Base-by-base conservation (phyloP, 2,329 filamentous ascomycete genomes). In the Exophiala oligosperma region DNA sequence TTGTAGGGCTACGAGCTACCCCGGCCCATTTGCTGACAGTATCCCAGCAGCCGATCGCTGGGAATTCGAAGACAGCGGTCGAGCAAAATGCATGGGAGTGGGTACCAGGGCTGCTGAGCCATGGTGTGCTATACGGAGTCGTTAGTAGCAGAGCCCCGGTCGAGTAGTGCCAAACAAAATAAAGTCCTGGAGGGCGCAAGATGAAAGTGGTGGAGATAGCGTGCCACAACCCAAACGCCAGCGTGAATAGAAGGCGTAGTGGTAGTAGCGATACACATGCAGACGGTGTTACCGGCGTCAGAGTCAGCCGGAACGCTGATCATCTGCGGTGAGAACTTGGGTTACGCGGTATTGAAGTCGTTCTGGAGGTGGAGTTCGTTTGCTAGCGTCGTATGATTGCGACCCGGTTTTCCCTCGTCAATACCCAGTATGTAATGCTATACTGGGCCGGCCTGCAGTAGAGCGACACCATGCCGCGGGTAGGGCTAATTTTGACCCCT, bases 1-100 rank as follows among this genome's bases (percentile, higher is more conserved):
- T 59, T 50, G 52, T 61, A 61, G 59, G 59, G 59, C 59, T 58
- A 61, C 54, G 49, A 53, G 29, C 35, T 29, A 59, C 55, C 59
- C 59, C 41, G 48, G 55, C 49, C 54, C 26, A 21, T 56, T 48
- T 61, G 59, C 59, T 61, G 59, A 61, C 59, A 53, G 52, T 52
- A 61, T 61, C 51, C 41, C 47, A 51, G 37, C 7, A 47, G 53
- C 32, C 35, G 53, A 56, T 54, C 44, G 52, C 54, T 56, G 44
- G 24, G 14, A 48, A 32, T 11, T 43, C 23, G 29, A 8, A 37
- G 28, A 50, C 17, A 12, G 48, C 32, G 29, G 28, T 50, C 28
- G 48, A 50, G 48, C 21, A 29, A 38, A 12, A n/a, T 38, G 48
- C 44, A 29, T 48, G 7, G 23, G 17, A 6, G 48, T 17, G 52